Evolutionary conservation across 73 alveolate genomes (phyloP).

Genomic region (Paramecium sexaurelia): DNA sequence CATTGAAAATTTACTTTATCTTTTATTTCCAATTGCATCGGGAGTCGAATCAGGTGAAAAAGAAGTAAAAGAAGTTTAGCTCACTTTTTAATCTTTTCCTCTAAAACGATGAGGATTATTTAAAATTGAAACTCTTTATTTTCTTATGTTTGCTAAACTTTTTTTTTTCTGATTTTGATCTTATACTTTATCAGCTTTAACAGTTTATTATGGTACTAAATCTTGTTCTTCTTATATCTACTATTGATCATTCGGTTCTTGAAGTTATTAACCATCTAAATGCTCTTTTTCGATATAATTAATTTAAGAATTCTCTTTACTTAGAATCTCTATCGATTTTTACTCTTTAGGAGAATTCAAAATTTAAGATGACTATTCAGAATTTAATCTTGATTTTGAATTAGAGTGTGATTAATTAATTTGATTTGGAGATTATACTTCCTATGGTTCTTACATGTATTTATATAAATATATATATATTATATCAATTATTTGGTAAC

Average conservation of each 20-base stretch:
- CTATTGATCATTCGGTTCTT: background rate
- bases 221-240: background rate
- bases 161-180: background rate
- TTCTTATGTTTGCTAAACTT: background rate
- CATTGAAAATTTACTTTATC: background rate
- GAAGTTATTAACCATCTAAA: background rate
- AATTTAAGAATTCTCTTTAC: background rate
- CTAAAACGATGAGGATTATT: background rate
- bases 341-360: background rate
- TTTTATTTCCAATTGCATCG: background rate
- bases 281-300: background rate
- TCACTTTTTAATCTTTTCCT: background rate
- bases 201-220: background rate
- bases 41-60: background rate
- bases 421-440: background rate
- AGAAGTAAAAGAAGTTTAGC: background rate
- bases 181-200: background rate
- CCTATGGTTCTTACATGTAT: background rate
- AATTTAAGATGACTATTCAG: background rate
- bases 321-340: background rate
- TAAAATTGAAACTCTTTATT: background rate
- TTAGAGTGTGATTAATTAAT: background rate
- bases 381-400: background rate
- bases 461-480: background rate
- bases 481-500: background rate